phyloP scores from a whole-genome alignment of 2,329 filamentous ascomycete species.

The Tolypocladium nubicola region DNA sequence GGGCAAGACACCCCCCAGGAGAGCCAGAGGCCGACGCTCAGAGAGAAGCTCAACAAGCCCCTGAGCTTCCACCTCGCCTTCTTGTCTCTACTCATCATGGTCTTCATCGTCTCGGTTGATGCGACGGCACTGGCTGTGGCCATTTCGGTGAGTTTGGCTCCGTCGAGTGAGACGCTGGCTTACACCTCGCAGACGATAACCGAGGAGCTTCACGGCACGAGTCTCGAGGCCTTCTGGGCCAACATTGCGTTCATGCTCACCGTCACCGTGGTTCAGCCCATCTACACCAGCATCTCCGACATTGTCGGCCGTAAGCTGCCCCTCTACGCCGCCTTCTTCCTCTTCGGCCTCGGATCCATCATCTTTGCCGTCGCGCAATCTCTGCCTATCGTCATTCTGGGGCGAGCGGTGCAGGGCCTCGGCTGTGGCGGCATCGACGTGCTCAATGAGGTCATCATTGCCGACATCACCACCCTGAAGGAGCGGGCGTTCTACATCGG shows the following conservation, averaged over 20 bases:
- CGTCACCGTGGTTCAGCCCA: constrained; percentile 47
- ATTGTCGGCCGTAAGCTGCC: constrained; percentile 21
- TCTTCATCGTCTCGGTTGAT: too few species aligned
- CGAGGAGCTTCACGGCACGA: constrained; percentile 37
- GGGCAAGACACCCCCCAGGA: too few species aligned
- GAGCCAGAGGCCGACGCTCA: too few species aligned
- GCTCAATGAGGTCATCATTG: constrained; percentile 16
- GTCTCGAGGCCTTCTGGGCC: constrained; percentile 58
- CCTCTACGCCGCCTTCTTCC: constrained; percentile 15
- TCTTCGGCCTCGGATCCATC: constrained; percentile 30
- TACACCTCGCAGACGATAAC: constrained; percentile 26
- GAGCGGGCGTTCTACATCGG: constrained; percentile 18
- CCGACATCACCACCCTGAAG: constrained; percentile 22
- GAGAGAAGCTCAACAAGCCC: too few species aligned
- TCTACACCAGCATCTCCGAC: constrained; percentile 21
- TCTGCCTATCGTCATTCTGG: constrained; percentile 18
- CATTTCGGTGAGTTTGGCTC: too few species aligned
- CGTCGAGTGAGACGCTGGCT: too few species aligned
- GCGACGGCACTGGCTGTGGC: too few species aligned
- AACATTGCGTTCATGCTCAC: constrained; percentile 60
- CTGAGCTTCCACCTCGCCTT: too few species aligned
- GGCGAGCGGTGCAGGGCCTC: constrained; percentile 21
- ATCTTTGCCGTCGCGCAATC: constrained; percentile 20
- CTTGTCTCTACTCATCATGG: too few species aligned
- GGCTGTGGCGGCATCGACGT: constrained; percentile 21